Conservation (phyloP, 345 rosid genomes). For the Populus euphratica region DNA sequence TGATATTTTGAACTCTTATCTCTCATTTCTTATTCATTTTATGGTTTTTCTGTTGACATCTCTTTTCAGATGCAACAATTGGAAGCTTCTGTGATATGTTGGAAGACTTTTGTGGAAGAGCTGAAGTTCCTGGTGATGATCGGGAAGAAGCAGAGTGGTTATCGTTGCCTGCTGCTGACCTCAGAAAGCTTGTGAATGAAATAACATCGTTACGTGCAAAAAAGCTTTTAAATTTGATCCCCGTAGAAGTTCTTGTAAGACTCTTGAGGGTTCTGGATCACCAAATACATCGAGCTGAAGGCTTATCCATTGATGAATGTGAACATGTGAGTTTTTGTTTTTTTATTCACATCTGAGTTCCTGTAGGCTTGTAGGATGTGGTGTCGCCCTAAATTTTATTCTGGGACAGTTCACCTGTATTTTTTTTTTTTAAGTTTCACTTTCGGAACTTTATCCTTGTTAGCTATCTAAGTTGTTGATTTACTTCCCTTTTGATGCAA, state of each 20-base stretch:
- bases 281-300: conserved; percentile 98
- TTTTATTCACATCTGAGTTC: neutral
- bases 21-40: conserved; percentile 8
- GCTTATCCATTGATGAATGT: conserved; percentile 62
- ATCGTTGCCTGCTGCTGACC: conserved; percentile 57
- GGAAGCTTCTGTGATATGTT: conserved; percentile 64
- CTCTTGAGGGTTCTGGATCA: conserved; percentile 72
- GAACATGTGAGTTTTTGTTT: conserved; percentile 58
- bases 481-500: neutral
- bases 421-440: neutral
- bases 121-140: conserved; percentile 79
- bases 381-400: neutral
- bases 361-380: neutral
- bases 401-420: neutral
- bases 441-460: neutral
- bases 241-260: conserved; percentile 72
- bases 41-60: conserved; percentile 6
- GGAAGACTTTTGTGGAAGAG: conserved; percentile 79
- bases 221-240: conserved; percentile 81
- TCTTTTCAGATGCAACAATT: conserved; percentile 55
- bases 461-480: neutral
- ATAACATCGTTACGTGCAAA: conserved; percentile 68
- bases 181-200: conserved; percentile 76
- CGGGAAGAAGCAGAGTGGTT: conserved; percentile 85
- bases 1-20: conserved; percentile 4